phyloP scores from a whole-genome alignment of 2,329 filamentous ascomycete genomes.

The Hypomyces rosellus region DNA sequence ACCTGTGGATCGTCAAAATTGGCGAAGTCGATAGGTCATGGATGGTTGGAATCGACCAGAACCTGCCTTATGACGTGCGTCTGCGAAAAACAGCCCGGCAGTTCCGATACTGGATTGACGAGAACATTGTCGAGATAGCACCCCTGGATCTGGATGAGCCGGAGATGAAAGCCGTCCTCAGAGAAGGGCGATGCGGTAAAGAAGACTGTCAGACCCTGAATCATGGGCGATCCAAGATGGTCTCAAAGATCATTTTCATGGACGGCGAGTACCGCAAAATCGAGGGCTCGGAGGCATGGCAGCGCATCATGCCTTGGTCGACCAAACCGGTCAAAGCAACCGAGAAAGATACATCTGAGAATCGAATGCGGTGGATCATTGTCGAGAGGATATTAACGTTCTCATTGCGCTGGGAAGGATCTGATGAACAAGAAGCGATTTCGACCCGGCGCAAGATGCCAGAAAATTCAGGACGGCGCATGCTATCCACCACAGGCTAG shows the following conservation, averaged over 20 bases:
- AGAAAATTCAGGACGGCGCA: conserved; percentile 5
- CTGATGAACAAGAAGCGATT: conserved; percentile 20
- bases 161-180: conserved; percentile 27
- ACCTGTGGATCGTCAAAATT: conserved; percentile 35
- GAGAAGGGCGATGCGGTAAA: conserved; percentile 30
- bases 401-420: conserved; percentile 30
- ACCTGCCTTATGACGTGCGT: conserved; percentile 23
- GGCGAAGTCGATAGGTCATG: conserved; percentile 31
- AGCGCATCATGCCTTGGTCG: conserved; percentile 28
- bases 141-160: conserved; percentile 28
- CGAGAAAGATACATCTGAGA: conserved; percentile 22
- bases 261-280: conserved; percentile 27
- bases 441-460: conserved; percentile 10
- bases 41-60: conserved; percentile 28
- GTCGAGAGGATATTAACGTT: conserved; percentile 34
- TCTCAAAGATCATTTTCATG: conserved; percentile 33
- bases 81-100: conserved; percentile 29
- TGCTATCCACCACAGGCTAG: conserved; percentile 3
- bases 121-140: conserved; percentile 32
- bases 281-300: conserved; percentile 23
- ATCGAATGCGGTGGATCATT: conserved; percentile 32
- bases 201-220: conserved; percentile 30
- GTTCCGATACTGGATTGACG: conserved; percentile 34
- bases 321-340: conserved; percentile 20
- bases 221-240: conserved; percentile 27